Conservation (phyloP, 169 alveolate species). For the Cryptosporidium ubiquitum region DNA sequence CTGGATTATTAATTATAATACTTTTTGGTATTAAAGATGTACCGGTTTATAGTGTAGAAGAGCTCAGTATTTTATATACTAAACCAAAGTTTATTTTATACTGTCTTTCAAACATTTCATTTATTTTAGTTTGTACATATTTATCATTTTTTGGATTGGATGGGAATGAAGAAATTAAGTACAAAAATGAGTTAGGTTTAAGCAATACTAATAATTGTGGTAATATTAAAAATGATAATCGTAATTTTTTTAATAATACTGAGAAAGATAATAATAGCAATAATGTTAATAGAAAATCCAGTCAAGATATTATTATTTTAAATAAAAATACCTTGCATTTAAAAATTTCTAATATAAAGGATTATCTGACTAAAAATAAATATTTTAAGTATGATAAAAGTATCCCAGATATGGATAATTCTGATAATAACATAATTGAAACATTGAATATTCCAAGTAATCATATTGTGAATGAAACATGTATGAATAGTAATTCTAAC, state of each 20-base stretch:
- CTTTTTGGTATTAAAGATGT: slow-evolving; percentile 62
- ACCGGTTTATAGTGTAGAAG: slow-evolving; percentile 22
- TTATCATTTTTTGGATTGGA: slow-evolving; percentile 51
- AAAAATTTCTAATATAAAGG: slow-evolving; percentile 31
- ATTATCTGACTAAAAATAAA: neutral
- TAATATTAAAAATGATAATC: neutral
- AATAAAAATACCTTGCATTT: slow-evolving; percentile 29
- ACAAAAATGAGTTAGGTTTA: neutral
- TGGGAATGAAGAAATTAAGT: neutral
- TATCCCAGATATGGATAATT: neutral
- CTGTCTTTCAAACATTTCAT: slow-evolving; percentile 1
- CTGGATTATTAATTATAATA: slow-evolving; percentile 30
- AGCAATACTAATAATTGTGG: neutral
- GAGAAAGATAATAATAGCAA: neutral
- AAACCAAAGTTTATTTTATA: slow-evolving; percentile 25
- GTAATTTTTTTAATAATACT: neutral
- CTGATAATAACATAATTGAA: neutral
- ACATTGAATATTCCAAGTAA: neutral
- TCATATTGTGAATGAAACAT: neutral
- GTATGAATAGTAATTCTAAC: neutral
- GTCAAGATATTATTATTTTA: slow-evolving; percentile 4
- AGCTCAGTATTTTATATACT: slow-evolving; percentile 12
- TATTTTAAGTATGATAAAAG: neutral
- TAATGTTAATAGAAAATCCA: neutral
- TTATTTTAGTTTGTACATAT: slow-evolving; percentile 37